Evolutionary conservation across 257 asterid genomes (phyloP), one percentile per base, ranked within the genome.

Genomic region (Fraxinus americana): DNA sequence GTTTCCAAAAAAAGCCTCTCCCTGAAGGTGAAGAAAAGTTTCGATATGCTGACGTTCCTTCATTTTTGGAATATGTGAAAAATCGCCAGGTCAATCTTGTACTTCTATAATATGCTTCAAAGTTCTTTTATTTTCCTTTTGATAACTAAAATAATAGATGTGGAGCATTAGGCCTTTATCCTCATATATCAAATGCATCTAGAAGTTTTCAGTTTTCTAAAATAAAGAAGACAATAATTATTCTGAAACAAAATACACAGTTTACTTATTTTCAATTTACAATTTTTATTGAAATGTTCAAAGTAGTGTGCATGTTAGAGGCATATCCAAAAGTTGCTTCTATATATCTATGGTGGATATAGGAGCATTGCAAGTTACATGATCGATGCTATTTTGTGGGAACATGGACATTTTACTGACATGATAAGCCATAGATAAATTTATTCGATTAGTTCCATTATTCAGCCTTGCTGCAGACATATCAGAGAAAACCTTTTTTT

Each of bases 201-300:
- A 76, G 19, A 68, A 74, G 39, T 65, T 27, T 57, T 65, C 81
- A 45, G 72, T 73, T 73, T 9, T 25, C 66, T 57, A 19, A 21
- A 57, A 61, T 25, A 61, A 10, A 29, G 30, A 29, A 29, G 27
- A 25, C 27, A 29, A 29, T 21, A 7, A 61, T 61, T 9, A 10
- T 61, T 25, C 68, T 0, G 12, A 2, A 61, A 70, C 70, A 41
- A n/a, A 35, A 36, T 25, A 25, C 27, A 25, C 27, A 25, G 39
- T 29, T 50, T 50, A 41, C 41, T 5, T 61, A 45, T 38, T 57
- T 59, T 25, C 77, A 78, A 25, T 73, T 19, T 36, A 48, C 30
- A 71, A 72, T 29, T 71, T 23, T 67, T 59, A 54, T 2, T 75
- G 68, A 25, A 61, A 61, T 25, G 7, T 61, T 0, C 35, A 25